These are phyloP conservation scores for Nakazawaea ambrosiae DNA, from an alignment of 805 yeast species.

Conservation along the genomic window DNA sequence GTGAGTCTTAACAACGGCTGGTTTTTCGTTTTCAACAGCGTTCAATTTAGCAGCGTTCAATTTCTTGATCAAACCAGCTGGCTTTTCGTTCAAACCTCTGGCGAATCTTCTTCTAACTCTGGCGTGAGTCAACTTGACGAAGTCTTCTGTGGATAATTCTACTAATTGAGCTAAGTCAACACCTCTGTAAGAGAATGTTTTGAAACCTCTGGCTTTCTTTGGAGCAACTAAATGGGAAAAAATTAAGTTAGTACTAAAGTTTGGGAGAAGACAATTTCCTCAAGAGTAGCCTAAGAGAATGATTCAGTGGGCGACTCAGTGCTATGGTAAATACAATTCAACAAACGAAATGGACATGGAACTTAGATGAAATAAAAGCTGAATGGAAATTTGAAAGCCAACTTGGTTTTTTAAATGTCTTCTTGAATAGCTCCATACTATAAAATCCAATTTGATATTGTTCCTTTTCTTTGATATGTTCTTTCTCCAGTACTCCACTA, in stretches of 20 bases:
- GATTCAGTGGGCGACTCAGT: too few species aligned
- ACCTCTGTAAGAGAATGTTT: conserved; percentile 98
- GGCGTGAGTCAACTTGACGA: conserved; percentile 93
- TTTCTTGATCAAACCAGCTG: conserved; percentile 94
- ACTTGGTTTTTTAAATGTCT: too few species aligned
- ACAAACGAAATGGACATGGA: too few species aligned
- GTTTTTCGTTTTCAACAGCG: conserved; percentile 90
- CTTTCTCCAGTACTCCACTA: too few species aligned
- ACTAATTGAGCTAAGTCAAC: conserved; percentile 92
- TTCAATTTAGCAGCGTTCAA: conserved; percentile 95
- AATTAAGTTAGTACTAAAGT: conserved; percentile 1
- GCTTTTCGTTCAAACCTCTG: conserved; percentile 93
- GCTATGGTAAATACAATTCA: too few species aligned
- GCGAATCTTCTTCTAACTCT: conserved; percentile 99
- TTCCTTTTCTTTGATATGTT: too few species aligned
- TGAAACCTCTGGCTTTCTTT: conserved; percentile 86
- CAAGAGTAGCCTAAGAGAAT: too few species aligned
- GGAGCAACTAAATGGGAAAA: conserved; percentile 40
- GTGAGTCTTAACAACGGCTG: conserved; percentile 97
- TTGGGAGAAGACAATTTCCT: too few species aligned
- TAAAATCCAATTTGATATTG: too few species aligned
- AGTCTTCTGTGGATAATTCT: conserved; percentile 93
- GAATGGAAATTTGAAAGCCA: too few species aligned
- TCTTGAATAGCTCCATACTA: too few species aligned
- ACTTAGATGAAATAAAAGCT: too few species aligned